phyloP scores from a whole-genome alignment of 345 rosid genomes.

The Citrus cavaleriei region DNA sequence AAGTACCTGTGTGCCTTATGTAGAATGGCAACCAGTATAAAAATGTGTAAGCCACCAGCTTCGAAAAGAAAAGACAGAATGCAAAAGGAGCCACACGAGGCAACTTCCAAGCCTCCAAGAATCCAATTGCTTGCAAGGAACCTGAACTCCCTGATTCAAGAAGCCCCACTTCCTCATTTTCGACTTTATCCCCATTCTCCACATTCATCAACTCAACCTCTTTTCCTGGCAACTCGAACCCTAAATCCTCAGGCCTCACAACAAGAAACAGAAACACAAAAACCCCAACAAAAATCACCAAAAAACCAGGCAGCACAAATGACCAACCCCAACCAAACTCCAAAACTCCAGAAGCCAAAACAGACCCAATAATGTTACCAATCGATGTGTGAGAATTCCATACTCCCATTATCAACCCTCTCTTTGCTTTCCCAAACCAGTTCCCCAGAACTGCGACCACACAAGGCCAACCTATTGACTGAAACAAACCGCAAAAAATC shows the following conservation, averaged over 20 bases:
- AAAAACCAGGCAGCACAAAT: slow-evolving; percentile 65
- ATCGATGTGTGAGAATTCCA: slow-evolving; percentile 91
- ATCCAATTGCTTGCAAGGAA: slow-evolving; percentile 61
- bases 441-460: slow-evolving; percentile 90
- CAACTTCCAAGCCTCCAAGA: slow-evolving; percentile 85
- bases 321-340: slow-evolving; percentile 99
- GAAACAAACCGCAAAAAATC: slow-evolving; percentile 78
- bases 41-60: slow-evolving; percentile 93
- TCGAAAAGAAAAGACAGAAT: slow-evolving; percentile 86
- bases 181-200: slow-evolving; percentile 40
- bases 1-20: slow-evolving; percentile 76
- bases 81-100: slow-evolving; percentile 87
- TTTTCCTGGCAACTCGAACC: slow-evolving; percentile 39
- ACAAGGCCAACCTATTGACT: slow-evolving; percentile 98
- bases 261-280: slow-evolving; percentile 66
- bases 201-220: slow-evolving; percentile 66
- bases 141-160: slow-evolving; percentile 24
- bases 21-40: slow-evolving; percentile 93
- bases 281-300: slow-evolving; percentile 56
- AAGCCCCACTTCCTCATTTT: slow-evolving; percentile 55
- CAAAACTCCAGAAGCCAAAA: slow-evolving; percentile 66
- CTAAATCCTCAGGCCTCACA: slow-evolving; percentile 71
- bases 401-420: slow-evolving; percentile 89
- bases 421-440: slow-evolving; percentile 87
- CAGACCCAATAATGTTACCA: slow-evolving; percentile 83